phyloP scores from a whole-genome alignment of 2,329 filamentous ascomycete species.

The Camillea tinctor region DNA sequence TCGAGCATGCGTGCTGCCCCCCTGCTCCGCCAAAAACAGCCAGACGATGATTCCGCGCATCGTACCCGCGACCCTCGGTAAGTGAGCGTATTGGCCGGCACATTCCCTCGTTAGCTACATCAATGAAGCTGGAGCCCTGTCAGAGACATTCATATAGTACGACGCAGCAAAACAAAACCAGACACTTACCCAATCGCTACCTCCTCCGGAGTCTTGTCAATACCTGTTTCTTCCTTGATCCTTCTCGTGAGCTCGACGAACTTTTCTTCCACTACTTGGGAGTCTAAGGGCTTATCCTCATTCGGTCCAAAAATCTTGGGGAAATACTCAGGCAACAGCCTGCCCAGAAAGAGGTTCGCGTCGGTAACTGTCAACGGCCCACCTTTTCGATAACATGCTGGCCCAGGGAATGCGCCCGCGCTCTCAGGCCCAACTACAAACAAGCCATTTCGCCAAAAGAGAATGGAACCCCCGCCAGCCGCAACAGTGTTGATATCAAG shows the following conservation, averaged over 20 bases:
- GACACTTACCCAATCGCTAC: no score
- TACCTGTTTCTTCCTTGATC: slow-evolving; percentile 39
- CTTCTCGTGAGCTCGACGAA: slow-evolving; percentile 41
- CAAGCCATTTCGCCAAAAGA: no score
- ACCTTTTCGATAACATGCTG: slow-evolving; percentile 69
- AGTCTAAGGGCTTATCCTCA: slow-evolving; percentile 55
- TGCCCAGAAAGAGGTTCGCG: slow-evolving; percentile 67
- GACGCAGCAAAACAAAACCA: no score
- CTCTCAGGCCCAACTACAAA: no score
- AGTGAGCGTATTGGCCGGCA: slow-evolving; percentile 63
- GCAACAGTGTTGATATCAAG: no score
- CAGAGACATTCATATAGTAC: slow-evolving; percentile 31
- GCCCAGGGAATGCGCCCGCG: slow-evolving; percentile 69
- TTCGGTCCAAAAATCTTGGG: slow-evolving; percentile 71
- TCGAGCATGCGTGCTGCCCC: slow-evolving; percentile 52
- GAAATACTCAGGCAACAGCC: slow-evolving; percentile 62
- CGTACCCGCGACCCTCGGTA: slow-evolving; percentile 7
- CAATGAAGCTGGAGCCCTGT: slow-evolving; percentile 66
- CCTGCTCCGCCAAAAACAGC: slow-evolving; percentile 66
- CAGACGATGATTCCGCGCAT: slow-evolving; percentile 33
- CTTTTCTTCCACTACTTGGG: slow-evolving; percentile 37
- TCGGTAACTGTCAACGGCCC: slow-evolving; percentile 72
- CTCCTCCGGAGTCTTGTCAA: no score
- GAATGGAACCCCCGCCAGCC: no score
- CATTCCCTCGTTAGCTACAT: slow-evolving; percentile 76